Base-by-base conservation (phyloP, 2,329 filamentous ascomycete genomes). In the Colletotrichum lindemuthianum region DNA sequence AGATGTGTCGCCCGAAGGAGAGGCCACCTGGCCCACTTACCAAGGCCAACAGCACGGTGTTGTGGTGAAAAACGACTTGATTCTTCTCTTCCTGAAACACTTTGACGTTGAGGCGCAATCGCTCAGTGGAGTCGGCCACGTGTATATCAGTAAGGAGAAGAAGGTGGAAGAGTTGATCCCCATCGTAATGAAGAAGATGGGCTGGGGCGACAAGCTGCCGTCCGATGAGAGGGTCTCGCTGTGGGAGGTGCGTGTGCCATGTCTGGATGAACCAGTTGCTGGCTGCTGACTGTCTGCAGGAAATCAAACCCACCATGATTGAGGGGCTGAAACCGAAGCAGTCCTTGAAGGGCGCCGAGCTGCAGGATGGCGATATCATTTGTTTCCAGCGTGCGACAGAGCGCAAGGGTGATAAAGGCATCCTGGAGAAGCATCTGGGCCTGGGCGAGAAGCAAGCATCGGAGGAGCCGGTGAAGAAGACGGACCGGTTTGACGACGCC, bases 301-400 rank as follows among this genome's bases (percentile, higher is more conserved):
- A 99, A 81, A 98, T 99, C 79, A 99, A 98, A 79, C 93, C 94
- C 55, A 92, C 89, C 65, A 98, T 98, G 94, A 97, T 99, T 69
- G 96, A 99, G 74, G 85, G 87, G 7, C 90, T 99, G 82, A 98
- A 97, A 78, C 86, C 90, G 0, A 98, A 97, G 79, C 89, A 93
- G 73, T 93, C 93, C 0, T 84, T 99, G 65, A 92, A 93, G 69
- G 89, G 92, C 65, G 96, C 96, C 2, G 96, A 99, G 76, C 91
- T 99, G 32, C 95, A 98, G 75, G 95, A 99, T 72, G 96, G 96
- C 52, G 96, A 99, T 73, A 97, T 99, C 70, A 88, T 99, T 60
- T 97, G 94, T 74, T 97, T 98, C 79, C 96, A 99, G 75, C 87
- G 87, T 65, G 81, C 85, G 33, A 78, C 74, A 1, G 85, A 87